phyloP scores from a whole-genome alignment of 2,329 filamentous ascomycete genomes.

The Ophiocordyceps camponoti-leonardi region DNA sequence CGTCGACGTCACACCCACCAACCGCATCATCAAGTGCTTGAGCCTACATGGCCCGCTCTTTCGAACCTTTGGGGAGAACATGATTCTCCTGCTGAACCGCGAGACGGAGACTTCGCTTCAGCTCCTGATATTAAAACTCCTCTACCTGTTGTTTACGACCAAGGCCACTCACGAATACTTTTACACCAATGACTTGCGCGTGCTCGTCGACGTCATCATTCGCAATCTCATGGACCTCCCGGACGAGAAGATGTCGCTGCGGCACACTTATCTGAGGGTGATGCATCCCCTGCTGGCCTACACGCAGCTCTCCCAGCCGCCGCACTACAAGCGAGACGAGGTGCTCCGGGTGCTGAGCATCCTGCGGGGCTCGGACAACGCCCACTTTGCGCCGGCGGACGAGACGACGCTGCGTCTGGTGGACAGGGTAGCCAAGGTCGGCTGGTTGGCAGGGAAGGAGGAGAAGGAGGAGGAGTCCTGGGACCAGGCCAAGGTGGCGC shows the following conservation, averaged over 20 bases:
- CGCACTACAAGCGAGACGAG: slow-evolving; percentile 83
- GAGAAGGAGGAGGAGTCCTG: slow-evolving; percentile 16
- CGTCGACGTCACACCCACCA: slow-evolving; percentile 47
- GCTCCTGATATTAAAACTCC: slow-evolving; percentile 84
- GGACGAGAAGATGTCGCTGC: slow-evolving; percentile 56
- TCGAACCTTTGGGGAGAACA: slow-evolving; percentile 93
- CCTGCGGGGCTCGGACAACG: slow-evolving; percentile 44
- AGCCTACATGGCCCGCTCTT: slow-evolving; percentile 65
- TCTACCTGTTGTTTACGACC: slow-evolving; percentile 92
- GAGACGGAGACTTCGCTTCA: slow-evolving; percentile 91
- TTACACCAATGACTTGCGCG: slow-evolving; percentile 91
- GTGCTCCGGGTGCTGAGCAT: slow-evolving; percentile 60
- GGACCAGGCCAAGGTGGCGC: slow-evolving; percentile 29
- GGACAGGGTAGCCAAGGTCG: slow-evolving; percentile 54
- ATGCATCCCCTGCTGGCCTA: slow-evolving; percentile 80
- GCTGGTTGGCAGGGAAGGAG: slow-evolving; percentile 40
- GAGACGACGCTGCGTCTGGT: slow-evolving; percentile 66
- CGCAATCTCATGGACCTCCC: slow-evolving; percentile 93
- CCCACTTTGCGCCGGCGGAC: slow-evolving; percentile 66
- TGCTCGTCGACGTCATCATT: slow-evolving; percentile 88
- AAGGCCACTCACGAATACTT: slow-evolving; percentile 91
- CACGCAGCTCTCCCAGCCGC: slow-evolving; percentile 72
- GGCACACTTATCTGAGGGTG: slow-evolving; percentile 90
- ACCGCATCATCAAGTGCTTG: slow-evolving; percentile 82
- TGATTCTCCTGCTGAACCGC: slow-evolving; percentile 86